A percentile compares a stretch with the other conserved stretches of the same genome.
Evolutionary conservation across 495 filamentous ascomycete species (phyloP).

Genomic region (Oidiodendron maius): DNA sequence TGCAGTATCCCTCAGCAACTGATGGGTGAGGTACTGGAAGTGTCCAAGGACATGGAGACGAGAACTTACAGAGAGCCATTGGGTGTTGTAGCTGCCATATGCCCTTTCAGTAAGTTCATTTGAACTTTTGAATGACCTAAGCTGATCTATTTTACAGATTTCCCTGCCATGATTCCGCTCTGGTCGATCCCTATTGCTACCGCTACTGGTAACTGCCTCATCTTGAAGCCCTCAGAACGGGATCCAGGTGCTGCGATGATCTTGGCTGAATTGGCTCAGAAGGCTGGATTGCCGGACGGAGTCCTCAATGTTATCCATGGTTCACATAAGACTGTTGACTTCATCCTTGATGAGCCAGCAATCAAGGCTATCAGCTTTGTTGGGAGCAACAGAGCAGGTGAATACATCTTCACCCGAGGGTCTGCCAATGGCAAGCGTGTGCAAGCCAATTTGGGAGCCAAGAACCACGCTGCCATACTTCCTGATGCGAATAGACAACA

Average conservation of each 20-base stretch:
- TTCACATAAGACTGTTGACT: conserved; percentile 85
- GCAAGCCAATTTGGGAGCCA: conserved; percentile 97
- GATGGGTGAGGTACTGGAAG: conserved; percentile 91
- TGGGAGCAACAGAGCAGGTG: conserved; percentile 90
- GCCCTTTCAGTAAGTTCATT: conserved; percentile 84
- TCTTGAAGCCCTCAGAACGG: conserved; percentile 96
- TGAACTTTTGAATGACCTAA: not conserved
- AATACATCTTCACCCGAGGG: conserved; percentile 90
- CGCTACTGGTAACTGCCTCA: conserved; percentile 86
- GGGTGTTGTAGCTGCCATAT: conserved; percentile 93
- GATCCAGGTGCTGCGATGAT: conserved; percentile 99
- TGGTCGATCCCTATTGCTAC: conserved; percentile 97
- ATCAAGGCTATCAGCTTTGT: conserved; percentile 99
- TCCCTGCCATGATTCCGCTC: conserved; percentile 98
- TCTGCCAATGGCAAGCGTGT: conserved; percentile 88
- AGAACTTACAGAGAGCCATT: conserved; percentile 87
- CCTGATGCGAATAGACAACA: conserved; percentile 99
- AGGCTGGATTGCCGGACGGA: conserved; percentile 90
- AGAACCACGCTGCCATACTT: conserved; percentile 95
- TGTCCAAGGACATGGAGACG: conserved; percentile 99
- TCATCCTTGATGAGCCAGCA: conserved; percentile 90
- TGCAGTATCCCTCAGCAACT: conserved; percentile 92
- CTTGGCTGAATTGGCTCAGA: conserved; percentile 80
- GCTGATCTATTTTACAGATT: conserved; percentile 51
- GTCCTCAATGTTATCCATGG: conserved; percentile 96